Evolutionary conservation across 495 filamentous ascomycete genomes (phyloP), one percentile per base, ranked within the genome.

Genomic region (Xanthoparmelia taractica): DNA sequence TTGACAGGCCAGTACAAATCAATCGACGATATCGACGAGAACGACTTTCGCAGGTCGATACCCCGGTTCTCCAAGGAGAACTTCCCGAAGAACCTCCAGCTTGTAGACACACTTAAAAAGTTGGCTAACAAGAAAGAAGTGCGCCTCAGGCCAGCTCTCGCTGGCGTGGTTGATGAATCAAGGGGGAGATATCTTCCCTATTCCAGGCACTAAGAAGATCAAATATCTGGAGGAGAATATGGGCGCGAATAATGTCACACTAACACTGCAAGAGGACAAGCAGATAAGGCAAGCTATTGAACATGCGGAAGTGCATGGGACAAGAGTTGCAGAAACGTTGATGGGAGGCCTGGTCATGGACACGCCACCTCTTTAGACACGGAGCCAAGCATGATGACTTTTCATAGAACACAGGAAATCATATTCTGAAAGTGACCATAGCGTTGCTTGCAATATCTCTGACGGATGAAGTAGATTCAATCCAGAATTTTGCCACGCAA

Each of bases 121-220:
- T 63, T 86, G 12, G 84, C 83, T 0, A 68, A 75, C 40, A 66
- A 36, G 61, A 48, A 83, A 82, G 70, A 70, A 71, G 2, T 74
- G 71, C 38, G 82, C 79, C 0, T 31, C 73, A 3, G 68, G 71
- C 1, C 80, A 84, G 66, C 64, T 84, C 47, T 70, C 75, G 5
- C 63, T 85, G 11, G 81, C 80, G 3, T 87, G 84, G 84, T 43
- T 87, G 60, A 62, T 88, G 60, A 73, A 72, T 33, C 84, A 86
- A 66, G 84, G 85, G 0, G 72, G 78, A n/a, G 81, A 85, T 66
- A 74, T 87, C 18, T 77, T 87, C 59, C 78, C 83, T 0, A 85
- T 86, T 68, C 85, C 85, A 0, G 80, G 85, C 11, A 85, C 82
- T 0, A 81, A 76, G 69, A 75, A 72, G 11, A 61, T 78, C 33